phyloP scores from a whole-genome alignment of 306 rosid species.

The Acmispon strigosus region DNA sequence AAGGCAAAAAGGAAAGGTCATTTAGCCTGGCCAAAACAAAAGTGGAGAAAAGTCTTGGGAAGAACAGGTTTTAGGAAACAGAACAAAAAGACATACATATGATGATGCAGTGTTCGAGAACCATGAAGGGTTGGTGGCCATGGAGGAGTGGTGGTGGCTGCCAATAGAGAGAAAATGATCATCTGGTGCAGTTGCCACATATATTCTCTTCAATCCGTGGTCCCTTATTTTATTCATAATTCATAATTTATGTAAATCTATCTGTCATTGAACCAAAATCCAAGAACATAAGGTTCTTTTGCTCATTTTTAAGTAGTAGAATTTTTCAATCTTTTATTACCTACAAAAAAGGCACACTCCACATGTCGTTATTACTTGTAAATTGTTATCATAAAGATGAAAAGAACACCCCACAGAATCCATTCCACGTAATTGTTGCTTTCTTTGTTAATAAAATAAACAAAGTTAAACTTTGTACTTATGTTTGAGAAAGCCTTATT shows the following conservation, averaged over 20 bases:
- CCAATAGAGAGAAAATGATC: not conserved
- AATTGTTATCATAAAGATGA: not conserved
- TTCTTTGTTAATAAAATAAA: not conserved
- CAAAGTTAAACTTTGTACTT: not conserved
- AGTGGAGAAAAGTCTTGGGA: conserved; percentile 1
- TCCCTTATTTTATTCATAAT: not conserved
- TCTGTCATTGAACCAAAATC: not conserved
- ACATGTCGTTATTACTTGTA: conserved; percentile 7
- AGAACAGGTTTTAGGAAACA: not conserved
- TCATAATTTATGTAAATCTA: not conserved
- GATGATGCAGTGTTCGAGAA: not conserved
- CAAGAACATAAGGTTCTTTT: not conserved
- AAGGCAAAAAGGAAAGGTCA: not conserved
- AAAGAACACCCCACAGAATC: not conserved
- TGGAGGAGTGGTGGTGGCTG: not conserved
- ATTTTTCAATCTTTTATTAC: not conserved
- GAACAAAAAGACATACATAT: not conserved
- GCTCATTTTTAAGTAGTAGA: not conserved
- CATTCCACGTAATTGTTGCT: not conserved
- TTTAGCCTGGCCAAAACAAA: not conserved
- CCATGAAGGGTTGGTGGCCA: not conserved
- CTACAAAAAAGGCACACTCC: not conserved
- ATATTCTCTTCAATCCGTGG: not conserved
- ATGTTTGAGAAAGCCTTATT: not conserved
- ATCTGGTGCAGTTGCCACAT: conserved; percentile 8